Percentiles rank a stretch among this genome's conserved stretches.
phyloP scores from a whole-genome alignment of 345 rosid species.

The Fremontodendron californicum region DNA sequence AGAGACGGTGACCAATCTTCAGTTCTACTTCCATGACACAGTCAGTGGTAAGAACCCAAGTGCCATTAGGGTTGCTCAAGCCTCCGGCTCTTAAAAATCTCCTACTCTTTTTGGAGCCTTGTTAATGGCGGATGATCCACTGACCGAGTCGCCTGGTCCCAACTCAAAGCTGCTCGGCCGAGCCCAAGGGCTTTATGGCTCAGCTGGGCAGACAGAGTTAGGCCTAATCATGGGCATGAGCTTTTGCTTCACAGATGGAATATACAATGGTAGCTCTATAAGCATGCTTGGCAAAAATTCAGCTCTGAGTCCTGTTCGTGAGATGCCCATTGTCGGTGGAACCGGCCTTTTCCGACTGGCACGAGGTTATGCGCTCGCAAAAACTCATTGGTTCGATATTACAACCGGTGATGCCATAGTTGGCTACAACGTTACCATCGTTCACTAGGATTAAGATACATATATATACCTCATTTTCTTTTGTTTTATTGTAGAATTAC shows the following conservation, averaged over 20 bases:
- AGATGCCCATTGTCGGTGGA: slow-evolving; percentile 65
- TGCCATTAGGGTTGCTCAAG: slow-evolving; percentile 48
- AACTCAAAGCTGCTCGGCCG: slow-evolving; percentile 60
- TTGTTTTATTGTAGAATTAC: not conserved
- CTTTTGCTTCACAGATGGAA: slow-evolving; percentile 49
- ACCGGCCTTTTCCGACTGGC: slow-evolving; percentile 59
- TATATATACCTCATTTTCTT: not conserved
- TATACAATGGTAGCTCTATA: slow-evolving; percentile 60
- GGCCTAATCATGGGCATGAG: slow-evolving; percentile 52
- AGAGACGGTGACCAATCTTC: slow-evolving; percentile 49
- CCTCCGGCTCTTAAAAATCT: slow-evolving; percentile 35
- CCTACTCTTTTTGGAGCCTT: slow-evolving; percentile 44
- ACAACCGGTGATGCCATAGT: slow-evolving; percentile 51
- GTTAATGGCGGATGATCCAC: slow-evolving; percentile 52
- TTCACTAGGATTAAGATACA: slow-evolving; percentile 28
- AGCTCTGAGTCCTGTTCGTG: slow-evolving; percentile 32
- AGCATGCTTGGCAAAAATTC: slow-evolving; percentile 49
- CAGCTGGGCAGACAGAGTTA: slow-evolving; percentile 37
- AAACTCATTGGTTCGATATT: slow-evolving; percentile 41
- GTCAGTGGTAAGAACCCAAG: slow-evolving; percentile 52
- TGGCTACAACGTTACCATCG: slow-evolving; percentile 57
- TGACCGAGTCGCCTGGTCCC: slow-evolving; percentile 50
- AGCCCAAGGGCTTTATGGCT: slow-evolving; percentile 62
- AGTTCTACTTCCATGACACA: slow-evolving; percentile 65
- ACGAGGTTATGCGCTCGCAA: slow-evolving; percentile 52